A percentile compares a stretch with the other conserved stretches of the same genome.
Evolutionary conservation across 2,329 filamentous ascomycete species (phyloP).

Genomic region (Paecilomyces dactylethromorphus): DNA sequence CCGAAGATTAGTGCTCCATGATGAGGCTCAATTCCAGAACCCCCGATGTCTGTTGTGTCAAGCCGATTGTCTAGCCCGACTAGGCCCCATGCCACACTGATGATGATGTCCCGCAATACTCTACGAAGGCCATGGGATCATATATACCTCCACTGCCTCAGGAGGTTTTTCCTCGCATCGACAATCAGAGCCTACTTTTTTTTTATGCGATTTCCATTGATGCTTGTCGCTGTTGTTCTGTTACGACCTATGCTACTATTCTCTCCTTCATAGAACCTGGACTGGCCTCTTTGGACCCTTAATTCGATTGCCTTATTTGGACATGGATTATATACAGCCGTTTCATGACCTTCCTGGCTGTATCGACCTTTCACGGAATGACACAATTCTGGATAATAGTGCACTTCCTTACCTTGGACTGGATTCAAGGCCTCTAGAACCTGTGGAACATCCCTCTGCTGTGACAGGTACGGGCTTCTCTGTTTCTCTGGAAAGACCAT

Average conservation of each 20-base stretch:
- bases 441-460: background rate
- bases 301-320: background rate
- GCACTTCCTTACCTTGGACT: background rate
- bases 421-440: background rate
- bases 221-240: background rate
- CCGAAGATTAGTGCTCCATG: background rate
- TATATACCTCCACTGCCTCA: background rate
- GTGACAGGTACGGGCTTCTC: background rate
- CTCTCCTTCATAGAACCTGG: background rate
- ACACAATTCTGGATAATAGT: background rate
- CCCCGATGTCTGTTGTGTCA: background rate
- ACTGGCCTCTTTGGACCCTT: background rate
- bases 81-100: background rate
- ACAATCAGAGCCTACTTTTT: background rate
- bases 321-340: background rate
- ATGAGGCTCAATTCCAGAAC: background rate
- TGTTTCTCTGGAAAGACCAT: background rate
- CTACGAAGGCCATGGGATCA: background rate
- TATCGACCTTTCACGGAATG: background rate
- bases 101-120: background rate
- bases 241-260: background rate
- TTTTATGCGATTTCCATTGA: background rate
- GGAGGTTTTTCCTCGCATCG: background rate
- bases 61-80: background rate
- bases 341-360: slow-evolving; percentile 2